A percentile compares a stretch with the other conserved stretches of the same genome.
Conservation (phyloP, 148 eudicot genomes). For the Diospyros kaki region DNA sequence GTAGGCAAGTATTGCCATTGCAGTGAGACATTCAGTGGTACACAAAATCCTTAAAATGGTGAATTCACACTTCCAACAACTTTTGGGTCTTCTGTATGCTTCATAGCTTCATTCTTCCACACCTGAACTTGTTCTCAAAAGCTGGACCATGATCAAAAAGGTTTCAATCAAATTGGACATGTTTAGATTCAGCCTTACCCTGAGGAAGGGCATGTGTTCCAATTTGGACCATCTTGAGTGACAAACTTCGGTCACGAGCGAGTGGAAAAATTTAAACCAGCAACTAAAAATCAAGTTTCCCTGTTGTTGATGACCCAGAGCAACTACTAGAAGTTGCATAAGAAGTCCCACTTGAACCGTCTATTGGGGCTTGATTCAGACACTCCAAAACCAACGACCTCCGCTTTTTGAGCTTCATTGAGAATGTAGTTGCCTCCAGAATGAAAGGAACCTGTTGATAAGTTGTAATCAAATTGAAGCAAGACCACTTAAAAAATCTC, state of each 20-base stretch:
- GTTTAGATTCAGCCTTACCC: background rate
- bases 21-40: too few relatives aligned
- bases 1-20: too few relatives aligned
- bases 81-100: too few relatives aligned
- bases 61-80: background rate
- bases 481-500: background rate
- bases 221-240: background rate
- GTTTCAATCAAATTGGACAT: background rate
- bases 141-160: background rate
- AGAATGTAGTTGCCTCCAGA: conserved; percentile 82
- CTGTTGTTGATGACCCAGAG: conserved; percentile 59
- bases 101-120: background rate
- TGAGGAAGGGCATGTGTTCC: background rate
- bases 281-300: conserved; percentile 58
- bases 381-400: conserved; percentile 77
- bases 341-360: conserved; percentile 84
- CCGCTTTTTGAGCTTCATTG: conserved; percentile 78
- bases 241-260: background rate
- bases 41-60: too few relatives aligned
- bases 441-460: conserved; percentile 70
- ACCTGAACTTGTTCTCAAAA: background rate
- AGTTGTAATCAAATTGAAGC: background rate
- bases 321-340: conserved; percentile 75
- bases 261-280: background rate
- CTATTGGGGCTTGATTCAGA: conserved; percentile 93